phyloP scores from a whole-genome alignment of 1,284 basidiomycete genomes.

The Leccinum colubrinum region DNA sequence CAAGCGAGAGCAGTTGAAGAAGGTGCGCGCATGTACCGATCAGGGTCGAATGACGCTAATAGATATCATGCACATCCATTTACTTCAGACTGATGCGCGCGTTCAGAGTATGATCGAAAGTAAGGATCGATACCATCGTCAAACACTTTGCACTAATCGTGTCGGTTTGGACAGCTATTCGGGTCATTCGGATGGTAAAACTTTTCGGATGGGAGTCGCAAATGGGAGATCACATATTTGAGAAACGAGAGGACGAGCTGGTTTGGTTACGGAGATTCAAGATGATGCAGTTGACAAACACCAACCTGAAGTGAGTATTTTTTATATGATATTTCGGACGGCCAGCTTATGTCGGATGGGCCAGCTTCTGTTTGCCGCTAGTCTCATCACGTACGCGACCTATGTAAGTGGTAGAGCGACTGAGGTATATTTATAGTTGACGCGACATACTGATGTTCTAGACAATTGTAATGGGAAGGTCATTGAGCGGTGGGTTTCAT shows the following conservation, averaged over 20 bases:
- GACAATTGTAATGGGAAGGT: neutral
- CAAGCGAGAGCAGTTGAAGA: neutral
- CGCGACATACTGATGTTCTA: neutral
- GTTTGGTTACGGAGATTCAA: neutral
- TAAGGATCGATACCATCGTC: neutral
- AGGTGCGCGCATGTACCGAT: neutral
- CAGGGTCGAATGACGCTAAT: neutral
- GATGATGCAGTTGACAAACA: constrained; percentile 1
- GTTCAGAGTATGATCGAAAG: neutral
- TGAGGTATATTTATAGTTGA: neutral
- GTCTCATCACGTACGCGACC: neutral
- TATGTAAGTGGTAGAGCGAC: neutral
- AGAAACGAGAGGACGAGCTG: neutral
- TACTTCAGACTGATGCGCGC: neutral
- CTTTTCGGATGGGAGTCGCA: constrained; percentile 2
- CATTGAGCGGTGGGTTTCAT: neutral
- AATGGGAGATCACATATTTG: neutral
- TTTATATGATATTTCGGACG: neutral
- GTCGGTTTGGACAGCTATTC: neutral
- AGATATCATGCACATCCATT: neutral
- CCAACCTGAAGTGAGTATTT: neutral
- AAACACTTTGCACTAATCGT: neutral
- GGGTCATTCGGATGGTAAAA: constrained; percentile 1
- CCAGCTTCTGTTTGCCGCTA: neutral
- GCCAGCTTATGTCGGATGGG: neutral